Base-by-base conservation (phyloP, 1,284 basidiomycete genomes). In the Irpex sp. region DNA sequence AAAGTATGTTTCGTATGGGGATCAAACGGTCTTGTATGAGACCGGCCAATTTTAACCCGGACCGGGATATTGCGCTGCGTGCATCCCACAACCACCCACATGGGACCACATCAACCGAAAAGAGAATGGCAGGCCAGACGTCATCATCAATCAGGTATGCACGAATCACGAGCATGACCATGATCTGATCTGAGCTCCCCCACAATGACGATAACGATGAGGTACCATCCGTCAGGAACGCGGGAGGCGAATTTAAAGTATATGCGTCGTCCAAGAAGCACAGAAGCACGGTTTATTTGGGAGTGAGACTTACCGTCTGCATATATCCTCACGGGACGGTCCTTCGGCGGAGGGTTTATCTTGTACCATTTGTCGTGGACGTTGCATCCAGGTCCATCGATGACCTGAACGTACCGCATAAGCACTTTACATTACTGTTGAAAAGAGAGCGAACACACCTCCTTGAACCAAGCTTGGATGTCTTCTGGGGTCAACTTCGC, bases 321-420 rank as follows among this genome's bases (percentile, higher is more conserved):
- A 71, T 98, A 99, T 51, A 99, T 85, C 63, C 97, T 84, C 15
- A 97, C 86, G 0, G 95, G 94, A 59, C 96, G 81, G 63, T 83
- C 88, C 11, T 78, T 78, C 0, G 94, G 92, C 0, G 96, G 94
- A 36, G 83, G 78, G 68, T 94, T 96, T 72, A 97, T 95, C 74
- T 83, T 89, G 80, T 96, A 98, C 66, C 79, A 78, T 63, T 91
- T 82, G 68, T 78, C 63, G 9, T 89, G 90, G 17, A 86, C 82
- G 82, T 71, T 89, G 76, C 70, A 65, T 7, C 66, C 68, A 46
- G 72, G 71, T 37, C 73, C 68, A 7, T 68, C 72, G 59, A 76
- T 75, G 55, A 62, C 59, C 63, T 65, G 15, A 50, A 1, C 11
- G 2, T 37, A 5, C n/a, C 11, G 17, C 39, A 47, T 19, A 9